Percentiles rank a stretch among this genome's conserved stretches.
phyloP scores from a whole-genome alignment of 345 rosid genomes.

The Tarenaya hassleriana region DNA sequence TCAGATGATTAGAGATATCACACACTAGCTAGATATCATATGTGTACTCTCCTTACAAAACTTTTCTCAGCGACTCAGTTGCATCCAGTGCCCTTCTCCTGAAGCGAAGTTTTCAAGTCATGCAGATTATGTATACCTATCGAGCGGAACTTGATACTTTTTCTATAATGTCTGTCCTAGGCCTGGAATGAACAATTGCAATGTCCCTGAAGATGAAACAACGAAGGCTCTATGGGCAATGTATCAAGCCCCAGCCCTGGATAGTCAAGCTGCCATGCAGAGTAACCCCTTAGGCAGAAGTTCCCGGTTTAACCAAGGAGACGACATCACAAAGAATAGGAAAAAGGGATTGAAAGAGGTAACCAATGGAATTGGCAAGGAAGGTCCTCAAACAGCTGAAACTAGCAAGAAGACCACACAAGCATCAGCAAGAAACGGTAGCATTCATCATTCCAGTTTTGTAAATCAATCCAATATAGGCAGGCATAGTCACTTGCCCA shows the following conservation, averaged over 20 bases:
- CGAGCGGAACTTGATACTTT: conserved; percentile 17
- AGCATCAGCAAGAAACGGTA: conserved; percentile 34
- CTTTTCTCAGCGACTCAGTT: background rate
- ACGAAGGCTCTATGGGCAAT: conserved; percentile 50
- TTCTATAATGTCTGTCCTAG: conserved; percentile 36
- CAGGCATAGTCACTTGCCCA: conserved; percentile 34
- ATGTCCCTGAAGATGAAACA: conserved; percentile 70
- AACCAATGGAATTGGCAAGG: conserved; percentile 32
- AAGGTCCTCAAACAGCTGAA: conserved; percentile 38
- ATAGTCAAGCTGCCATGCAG: conserved; percentile 37
- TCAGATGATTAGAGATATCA: conserved; percentile 15
- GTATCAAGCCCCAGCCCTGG: conserved; percentile 37
- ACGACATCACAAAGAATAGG: conserved; percentile 35
- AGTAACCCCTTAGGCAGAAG: conserved; percentile 31
- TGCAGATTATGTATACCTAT: background rate
- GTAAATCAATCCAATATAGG: conserved; percentile 24
- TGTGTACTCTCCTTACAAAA: conserved; percentile 8
- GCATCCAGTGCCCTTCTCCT: too few relatives aligned
- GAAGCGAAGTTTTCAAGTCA: background rate
- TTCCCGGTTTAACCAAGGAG: conserved; percentile 23
- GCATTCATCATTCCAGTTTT: conserved; percentile 28
- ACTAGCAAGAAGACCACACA: conserved; percentile 42
- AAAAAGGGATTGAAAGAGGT: conserved; percentile 47
- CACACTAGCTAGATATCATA: background rate
- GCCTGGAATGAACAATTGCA: conserved; percentile 80